These are phyloP conservation scores for Coniella lustricola DNA, from an alignment of 2,329 filamentous ascomycete species.

Conservation along the genomic window DNA sequence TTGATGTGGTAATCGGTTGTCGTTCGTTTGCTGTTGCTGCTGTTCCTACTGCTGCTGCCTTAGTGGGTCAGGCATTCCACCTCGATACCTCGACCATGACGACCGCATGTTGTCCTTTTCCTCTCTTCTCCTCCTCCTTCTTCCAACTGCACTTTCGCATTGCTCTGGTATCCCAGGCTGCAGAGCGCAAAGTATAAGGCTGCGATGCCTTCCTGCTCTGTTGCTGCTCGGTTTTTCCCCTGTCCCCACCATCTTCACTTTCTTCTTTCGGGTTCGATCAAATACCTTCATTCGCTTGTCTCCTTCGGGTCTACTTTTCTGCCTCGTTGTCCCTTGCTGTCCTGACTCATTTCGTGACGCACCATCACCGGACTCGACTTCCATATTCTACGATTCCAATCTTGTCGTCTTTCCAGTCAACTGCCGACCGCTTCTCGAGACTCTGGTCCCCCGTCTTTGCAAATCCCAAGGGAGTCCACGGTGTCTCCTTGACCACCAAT, in stretches of 20 bases:
- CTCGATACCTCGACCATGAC: slow-evolving; percentile 7
- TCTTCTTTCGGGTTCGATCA: slow-evolving; percentile 14
- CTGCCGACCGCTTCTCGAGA: slow-evolving; percentile 4
- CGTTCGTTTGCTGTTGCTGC: neutral
- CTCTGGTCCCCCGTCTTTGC: neutral
- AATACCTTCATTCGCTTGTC: slow-evolving; percentile 15
- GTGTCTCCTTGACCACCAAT: too few species aligned
- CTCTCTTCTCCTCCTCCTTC: slow-evolving; percentile 5
- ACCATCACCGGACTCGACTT: too few species aligned
- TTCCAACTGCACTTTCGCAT: slow-evolving; percentile 19
- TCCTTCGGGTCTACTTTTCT: slow-evolving; percentile 18
- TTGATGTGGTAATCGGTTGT: neutral
- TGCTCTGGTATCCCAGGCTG: slow-evolving; percentile 20
- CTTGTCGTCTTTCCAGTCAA: slow-evolving; percentile 17
- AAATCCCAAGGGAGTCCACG: too few species aligned
- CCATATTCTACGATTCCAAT: slow-evolving; percentile 18
- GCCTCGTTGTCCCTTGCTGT: slow-evolving; percentile 14
- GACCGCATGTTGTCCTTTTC: slow-evolving; percentile 6
- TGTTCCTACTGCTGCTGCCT: slow-evolving; percentile 11
- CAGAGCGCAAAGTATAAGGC: slow-evolving; percentile 47
- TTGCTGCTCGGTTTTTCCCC: slow-evolving; percentile 13
- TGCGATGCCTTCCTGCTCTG: slow-evolving; percentile 38
- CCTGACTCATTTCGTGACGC: slow-evolving; percentile 13
- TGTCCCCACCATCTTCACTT: slow-evolving; percentile 22
- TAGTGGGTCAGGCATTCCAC: slow-evolving; percentile 11